A percentile compares a stretch with the other conserved stretches of the same genome.
Conservation (phyloP, 768 basidiomycete species). For the Phlebiopsis flavidoalba region DNA sequence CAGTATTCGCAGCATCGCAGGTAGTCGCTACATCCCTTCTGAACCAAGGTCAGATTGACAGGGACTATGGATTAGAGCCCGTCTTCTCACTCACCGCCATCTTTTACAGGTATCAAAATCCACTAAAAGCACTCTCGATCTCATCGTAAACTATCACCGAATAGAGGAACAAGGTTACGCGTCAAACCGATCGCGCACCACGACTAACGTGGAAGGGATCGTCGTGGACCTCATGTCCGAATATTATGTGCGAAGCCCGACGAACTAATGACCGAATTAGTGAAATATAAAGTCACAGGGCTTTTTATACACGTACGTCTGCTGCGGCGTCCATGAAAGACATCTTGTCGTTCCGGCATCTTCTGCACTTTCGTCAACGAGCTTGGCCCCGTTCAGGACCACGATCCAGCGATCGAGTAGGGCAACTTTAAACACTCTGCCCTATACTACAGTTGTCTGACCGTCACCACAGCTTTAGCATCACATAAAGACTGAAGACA, state of each 20-base stretch:
- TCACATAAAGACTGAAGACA: neutral
- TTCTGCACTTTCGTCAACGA: slow-evolving; percentile 48
- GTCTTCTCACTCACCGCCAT: slow-evolving; percentile 4
- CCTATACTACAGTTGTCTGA: slow-evolving; percentile 2
- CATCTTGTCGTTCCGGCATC: slow-evolving; percentile 37
- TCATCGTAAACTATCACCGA: slow-evolving; percentile 19
- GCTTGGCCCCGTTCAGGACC: slow-evolving; percentile 35
- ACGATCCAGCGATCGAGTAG: slow-evolving; percentile 42
- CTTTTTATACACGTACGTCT: slow-evolving; percentile 27
- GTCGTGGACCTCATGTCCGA: neutral
- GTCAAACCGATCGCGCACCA: slow-evolving; percentile 8
- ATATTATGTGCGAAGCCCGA: neutral
- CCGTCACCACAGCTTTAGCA: neutral
- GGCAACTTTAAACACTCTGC: slow-evolving; percentile 36
- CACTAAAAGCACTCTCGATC: slow-evolving; percentile 13
- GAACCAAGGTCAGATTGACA: neutral
- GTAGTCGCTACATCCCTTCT: slow-evolving; percentile 8
- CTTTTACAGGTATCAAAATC: slow-evolving; percentile 15
- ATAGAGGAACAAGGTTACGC: slow-evolving; percentile 5
- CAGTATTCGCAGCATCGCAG: slow-evolving; percentile 15
- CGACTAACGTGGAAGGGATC: slow-evolving; percentile 6
- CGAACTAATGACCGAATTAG: neutral
- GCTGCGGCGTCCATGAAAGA: slow-evolving; percentile 38
- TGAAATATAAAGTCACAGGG: neutral
- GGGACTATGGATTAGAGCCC: neutral